Percentiles rank a stretch among this genome's conserved stretches.
phyloP scores from a whole-genome alignment of 2,329 filamentous ascomycete genomes.

The Beauveria caledonica region DNA sequence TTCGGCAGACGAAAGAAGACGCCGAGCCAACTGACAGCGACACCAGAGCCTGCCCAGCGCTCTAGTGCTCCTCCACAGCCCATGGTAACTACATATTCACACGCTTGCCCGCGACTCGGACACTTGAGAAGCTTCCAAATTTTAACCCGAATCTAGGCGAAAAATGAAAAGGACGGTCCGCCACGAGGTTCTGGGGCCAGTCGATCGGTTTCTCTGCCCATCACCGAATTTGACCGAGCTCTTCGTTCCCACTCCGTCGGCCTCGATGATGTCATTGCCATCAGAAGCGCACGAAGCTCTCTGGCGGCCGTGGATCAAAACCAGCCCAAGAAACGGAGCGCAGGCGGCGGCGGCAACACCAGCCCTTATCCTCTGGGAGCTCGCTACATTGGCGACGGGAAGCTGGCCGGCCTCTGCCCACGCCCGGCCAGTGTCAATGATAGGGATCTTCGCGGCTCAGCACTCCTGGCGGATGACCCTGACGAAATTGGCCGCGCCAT shows the following conservation, averaged over 20 bases:
- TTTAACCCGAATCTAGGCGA: not conserved
- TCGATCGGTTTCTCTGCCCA: slow-evolving; percentile 49
- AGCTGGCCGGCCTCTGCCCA: slow-evolving; percentile 48
- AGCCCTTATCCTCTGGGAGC: slow-evolving; percentile 15
- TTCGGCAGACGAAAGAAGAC: slow-evolving; percentile 51
- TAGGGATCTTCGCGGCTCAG: slow-evolving; percentile 26
- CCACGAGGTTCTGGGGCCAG: slow-evolving; percentile 23
- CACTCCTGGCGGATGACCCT: slow-evolving; percentile 31
- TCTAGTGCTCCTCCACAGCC: not conserved
- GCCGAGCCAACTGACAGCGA: slow-evolving; percentile 18
- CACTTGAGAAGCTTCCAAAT: not conserved
- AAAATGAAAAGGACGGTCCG: not conserved
- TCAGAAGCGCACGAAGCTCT: slow-evolving; percentile 47
- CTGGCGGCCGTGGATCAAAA: slow-evolving; percentile 35
- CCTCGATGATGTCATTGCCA: slow-evolving; percentile 44
- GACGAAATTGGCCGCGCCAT: slow-evolving; percentile 55
- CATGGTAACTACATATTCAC: slow-evolving; percentile 14
- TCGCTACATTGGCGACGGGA: slow-evolving; percentile 25
- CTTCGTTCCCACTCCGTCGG: slow-evolving; percentile 54
- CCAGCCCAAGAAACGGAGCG: slow-evolving; percentile 24
- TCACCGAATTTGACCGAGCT: slow-evolving; percentile 53
- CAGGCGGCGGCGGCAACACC: slow-evolving; percentile 1
- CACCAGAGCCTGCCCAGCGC: not conserved
- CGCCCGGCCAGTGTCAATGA: slow-evolving; percentile 54
- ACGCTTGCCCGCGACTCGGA: not conserved